phyloP scores from a whole-genome alignment of 257 asterid genomes.

The Nicotiana benthamiana region DNA sequence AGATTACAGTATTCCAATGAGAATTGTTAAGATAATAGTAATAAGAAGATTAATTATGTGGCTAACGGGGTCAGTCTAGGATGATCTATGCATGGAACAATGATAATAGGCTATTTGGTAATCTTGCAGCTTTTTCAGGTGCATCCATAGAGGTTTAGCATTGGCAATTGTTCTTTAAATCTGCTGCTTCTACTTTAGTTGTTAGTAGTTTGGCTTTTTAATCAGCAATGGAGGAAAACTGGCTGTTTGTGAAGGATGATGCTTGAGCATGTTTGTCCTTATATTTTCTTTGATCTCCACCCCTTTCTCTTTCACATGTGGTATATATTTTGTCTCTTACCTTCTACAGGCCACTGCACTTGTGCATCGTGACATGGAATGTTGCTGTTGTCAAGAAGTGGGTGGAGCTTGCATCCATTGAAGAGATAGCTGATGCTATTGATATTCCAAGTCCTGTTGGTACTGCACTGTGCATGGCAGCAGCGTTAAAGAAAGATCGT shows the following conservation, averaged over 20 bases:
- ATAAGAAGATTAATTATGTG: neutral
- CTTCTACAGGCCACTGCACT: conserved; percentile 83
- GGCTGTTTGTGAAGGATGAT: neutral
- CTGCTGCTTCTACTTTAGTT: neutral
- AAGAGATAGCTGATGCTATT: conserved; percentile 72
- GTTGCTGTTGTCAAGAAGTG: conserved; percentile 84
- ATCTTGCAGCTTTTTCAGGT: neutral
- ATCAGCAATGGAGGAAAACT: neutral
- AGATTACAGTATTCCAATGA: neutral
- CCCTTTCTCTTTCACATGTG: neutral
- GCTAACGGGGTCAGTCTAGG: neutral
- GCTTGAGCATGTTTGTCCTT: neutral
- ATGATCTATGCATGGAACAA: neutral
- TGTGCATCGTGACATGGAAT: conserved; percentile 84
- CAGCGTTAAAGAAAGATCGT: conserved; percentile 81
- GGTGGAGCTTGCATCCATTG: conserved; percentile 78
- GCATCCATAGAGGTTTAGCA: neutral
- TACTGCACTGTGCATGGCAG: conserved; percentile 97
- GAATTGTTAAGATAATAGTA: neutral
- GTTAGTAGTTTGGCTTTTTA: neutral
- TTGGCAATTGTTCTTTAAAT: neutral
- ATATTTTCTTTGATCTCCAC: neutral
- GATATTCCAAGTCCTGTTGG: conserved; percentile 86
- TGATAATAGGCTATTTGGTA: neutral
- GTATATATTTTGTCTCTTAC: conserved; percentile 6